Evolutionary conservation across 2,329 filamentous ascomycete genomes (phyloP), one percentile per base, ranked within the genome.

Genomic region (Phaeosphaeriaceae sp.): DNA sequence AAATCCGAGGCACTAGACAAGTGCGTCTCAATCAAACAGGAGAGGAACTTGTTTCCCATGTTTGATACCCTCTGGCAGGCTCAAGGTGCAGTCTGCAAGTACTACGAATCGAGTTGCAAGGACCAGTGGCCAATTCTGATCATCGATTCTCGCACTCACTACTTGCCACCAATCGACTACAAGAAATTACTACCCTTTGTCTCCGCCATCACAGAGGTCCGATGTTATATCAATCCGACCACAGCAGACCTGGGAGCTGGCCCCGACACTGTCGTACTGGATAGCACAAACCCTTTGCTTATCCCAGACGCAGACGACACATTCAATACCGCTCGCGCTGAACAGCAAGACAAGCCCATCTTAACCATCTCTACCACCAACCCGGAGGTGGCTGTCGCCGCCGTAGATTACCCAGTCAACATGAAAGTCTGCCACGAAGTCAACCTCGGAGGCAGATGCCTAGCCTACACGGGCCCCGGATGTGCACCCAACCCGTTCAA

Each of bases 31-130:
- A 5, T 36, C 9, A 36, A 36, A 36, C 31, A 36, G 3, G 9
- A 11, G 9, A 36, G 31, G 9, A 11, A 22, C 20, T 9, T 21
- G 45, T 21, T 24, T n/a, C 50, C 48, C 41, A 46, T 50, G 22
- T 48, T 54, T 3, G 31, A 45, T 17, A 48, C 31, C 5, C 45
- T 58, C 27, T 54, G 53, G 21, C 56, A 58, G 20, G 21, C 27
- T n/a, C 10, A 25, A 10, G 56, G 56, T 19, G 33, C 48, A 3
- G 33, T 52, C 10, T 58, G 56, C 56, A 58, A 48, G 47, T 58
- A 54, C 48, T 58, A 51, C 24, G 40, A 33, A 2, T 31, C 24
- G 10, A 42, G 51, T 41, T 52, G 54, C 48, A 24, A 17, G 6
- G 51, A 22, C 17, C 27, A 6, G 4, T 36, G 42, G 51, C 51